A percentile compares a stretch with the other conserved stretches of the same genome.
Conservation (phyloP, 2,329 filamentous ascomycete species). For the Fusarium armeniacum region DNA sequence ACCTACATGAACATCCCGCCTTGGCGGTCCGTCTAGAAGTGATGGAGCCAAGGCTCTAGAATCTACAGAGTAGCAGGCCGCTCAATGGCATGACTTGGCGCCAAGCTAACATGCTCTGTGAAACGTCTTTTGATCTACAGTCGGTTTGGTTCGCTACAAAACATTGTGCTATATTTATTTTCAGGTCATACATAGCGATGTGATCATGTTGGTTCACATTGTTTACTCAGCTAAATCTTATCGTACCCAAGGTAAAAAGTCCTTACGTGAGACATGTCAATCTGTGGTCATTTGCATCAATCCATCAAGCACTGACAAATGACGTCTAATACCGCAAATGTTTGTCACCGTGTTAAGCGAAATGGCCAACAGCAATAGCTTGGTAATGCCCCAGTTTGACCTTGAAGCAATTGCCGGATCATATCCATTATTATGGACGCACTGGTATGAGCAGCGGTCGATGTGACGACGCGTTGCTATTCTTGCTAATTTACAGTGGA, state of each 20-base stretch:
- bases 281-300: slow-evolving; percentile 8
- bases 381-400: slow-evolving; percentile 13
- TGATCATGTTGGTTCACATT: not conserved
- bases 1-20: slow-evolving; percentile 21
- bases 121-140: slow-evolving; percentile 23
- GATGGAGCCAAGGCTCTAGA: slow-evolving; percentile 38
- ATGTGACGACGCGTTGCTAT: slow-evolving; percentile 35
- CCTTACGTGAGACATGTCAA: slow-evolving; percentile 4
- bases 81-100: slow-evolving; percentile 40
- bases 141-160: slow-evolving; percentile 21
- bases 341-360: slow-evolving; percentile 17
- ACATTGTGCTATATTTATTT: not conserved
- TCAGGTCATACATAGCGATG: slow-evolving; percentile 6
- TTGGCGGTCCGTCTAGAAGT: slow-evolving; percentile 36
- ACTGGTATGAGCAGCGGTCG: slow-evolving; percentile 30
- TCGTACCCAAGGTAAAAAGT: not conserved
- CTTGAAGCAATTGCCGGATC: slow-evolving; percentile 13
- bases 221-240: not conserved
- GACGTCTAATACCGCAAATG: slow-evolving; percentile 15
- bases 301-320: slow-evolving; percentile 12
- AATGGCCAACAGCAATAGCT: slow-evolving; percentile 16
- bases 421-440: not conserved
- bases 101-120: slow-evolving; percentile 21
- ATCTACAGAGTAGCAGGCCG: slow-evolving; percentile 14
- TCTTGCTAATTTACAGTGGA: slow-evolving; percentile 18